Evolutionary conservation across 345 rosid species (phyloP), one percentile per base, ranked within the genome.

Genomic region (Hevea brasiliensis): DNA sequence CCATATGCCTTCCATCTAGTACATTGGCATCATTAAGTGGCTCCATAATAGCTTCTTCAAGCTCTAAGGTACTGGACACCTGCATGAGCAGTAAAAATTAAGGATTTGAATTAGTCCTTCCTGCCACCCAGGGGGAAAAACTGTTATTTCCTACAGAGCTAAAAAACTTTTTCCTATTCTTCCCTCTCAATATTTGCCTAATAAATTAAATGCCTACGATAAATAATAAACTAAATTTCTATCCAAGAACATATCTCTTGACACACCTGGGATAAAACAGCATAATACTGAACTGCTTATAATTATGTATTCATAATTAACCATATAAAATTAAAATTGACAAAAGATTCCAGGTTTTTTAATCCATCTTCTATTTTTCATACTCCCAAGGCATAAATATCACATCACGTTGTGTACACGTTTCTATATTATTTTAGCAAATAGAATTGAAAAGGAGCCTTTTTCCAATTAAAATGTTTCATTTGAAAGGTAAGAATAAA

Each of bases 11-110:
- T 72, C 76, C 83, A 83, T 91, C 84, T 75, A 93, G 75, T 57
- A 83, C 68, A 76, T 83, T 78, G 60, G 83, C 77, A 83, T 87
- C 82, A 64, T 76, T 71, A 51, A 94, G 79, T 35, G 92, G 90
- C 83, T 80, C 73, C 67, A 65, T 74, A 3, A 94, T 65, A 72
- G 87, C 85, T 77, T 85, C 84, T 83, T 78, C 87, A 68, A 93
- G 97, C 78, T 90, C 96, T 61, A 53, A 14, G 26, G 73, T 70
- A 42, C 88, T 85, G 21, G 89, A 75, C 13, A 90, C 87, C 92
- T 90, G 82, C 69, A 70, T 40, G 60, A 35, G 35, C 65, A 53
- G 56, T n/a, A 44, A 74, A 37, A 24, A 66, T 74, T 23, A 32
- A 20, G 41, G 32, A 53, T 24, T 58, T 27, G 47, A 47, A 20